Conservation (phyloP, 164 flowering plant genomes). For the Tinospora cordifolia region DNA sequence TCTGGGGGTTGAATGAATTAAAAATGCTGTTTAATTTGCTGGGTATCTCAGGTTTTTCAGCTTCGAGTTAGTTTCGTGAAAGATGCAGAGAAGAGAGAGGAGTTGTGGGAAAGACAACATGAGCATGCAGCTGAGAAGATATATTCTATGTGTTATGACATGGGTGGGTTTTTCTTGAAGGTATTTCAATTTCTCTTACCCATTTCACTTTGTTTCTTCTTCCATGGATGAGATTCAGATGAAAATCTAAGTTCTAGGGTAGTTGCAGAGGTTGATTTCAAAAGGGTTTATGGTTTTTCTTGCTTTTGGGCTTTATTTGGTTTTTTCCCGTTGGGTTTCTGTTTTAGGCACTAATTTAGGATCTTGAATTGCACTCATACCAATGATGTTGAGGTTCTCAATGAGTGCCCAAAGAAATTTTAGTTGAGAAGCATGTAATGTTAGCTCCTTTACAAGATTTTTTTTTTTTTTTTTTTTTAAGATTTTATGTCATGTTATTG, state of each 20-base stretch:
- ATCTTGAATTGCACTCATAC: too few relatives aligned
- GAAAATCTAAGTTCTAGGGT: neutral
- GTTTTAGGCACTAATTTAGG: too few relatives aligned
- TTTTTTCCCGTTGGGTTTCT: neutral
- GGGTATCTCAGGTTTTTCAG: slow-evolving; percentile 63
- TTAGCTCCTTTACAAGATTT: too few relatives aligned
- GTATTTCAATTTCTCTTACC: slow-evolving; percentile 23
- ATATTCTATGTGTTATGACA: slow-evolving; percentile 73
- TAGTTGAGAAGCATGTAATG: too few relatives aligned
- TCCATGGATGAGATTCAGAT: neutral
- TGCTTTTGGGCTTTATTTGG: neutral
- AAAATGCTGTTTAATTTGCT: slow-evolving; percentile 5
- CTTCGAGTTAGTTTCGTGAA: slow-evolving; percentile 59
- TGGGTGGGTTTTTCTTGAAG: slow-evolving; percentile 99
- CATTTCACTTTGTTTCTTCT: neutral
- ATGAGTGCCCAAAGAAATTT: too few relatives aligned
- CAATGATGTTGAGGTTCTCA: too few relatives aligned
- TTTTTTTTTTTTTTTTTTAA: too few relatives aligned
- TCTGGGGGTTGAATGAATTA: too few relatives aligned
- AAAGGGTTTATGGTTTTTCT: neutral
- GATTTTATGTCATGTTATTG: too few relatives aligned
- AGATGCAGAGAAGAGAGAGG: slow-evolving; percentile 67
- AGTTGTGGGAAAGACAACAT: slow-evolving; percentile 93
- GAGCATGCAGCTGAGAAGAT: slow-evolving; percentile 88
- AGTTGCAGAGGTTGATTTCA: neutral